Percentiles rank a stretch among this genome's conserved stretches.
These are phyloP conservation scores for Kalmanozyma brasiliensis DNA, from an alignment of 1,284 basidiomycete species.

Conservation along the genomic window DNA sequence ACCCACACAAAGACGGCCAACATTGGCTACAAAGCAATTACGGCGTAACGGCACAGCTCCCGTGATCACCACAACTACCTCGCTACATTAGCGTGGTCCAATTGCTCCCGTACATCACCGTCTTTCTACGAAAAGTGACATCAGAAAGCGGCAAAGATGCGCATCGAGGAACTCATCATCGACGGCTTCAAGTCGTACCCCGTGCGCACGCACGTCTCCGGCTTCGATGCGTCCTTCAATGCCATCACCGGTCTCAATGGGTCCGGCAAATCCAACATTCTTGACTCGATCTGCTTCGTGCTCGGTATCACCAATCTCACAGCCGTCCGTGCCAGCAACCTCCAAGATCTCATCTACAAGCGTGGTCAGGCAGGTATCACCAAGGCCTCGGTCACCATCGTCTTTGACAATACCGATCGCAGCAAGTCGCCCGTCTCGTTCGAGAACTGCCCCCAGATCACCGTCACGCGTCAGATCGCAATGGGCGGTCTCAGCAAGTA, in stretches of 20 bases:
- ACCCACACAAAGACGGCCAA: no score
- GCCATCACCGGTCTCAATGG: constrained; percentile 96
- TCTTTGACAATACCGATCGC: constrained; percentile 97
- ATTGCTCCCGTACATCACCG: not conserved
- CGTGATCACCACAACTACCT: no score
- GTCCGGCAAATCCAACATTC: constrained; percentile 72
- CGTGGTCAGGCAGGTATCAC: constrained; percentile 96
- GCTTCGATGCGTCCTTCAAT: constrained; percentile 96
- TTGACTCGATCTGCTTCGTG: constrained; percentile 67
- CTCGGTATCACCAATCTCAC: constrained; percentile 66
- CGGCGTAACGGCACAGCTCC: no score
- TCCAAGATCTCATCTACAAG: constrained; percentile 97
- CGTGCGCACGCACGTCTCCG: constrained; percentile 89
- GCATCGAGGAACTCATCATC: constrained; percentile 70
- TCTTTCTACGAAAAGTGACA: no score
- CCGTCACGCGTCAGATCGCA: constrained; percentile 97
- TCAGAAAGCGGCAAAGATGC: constrained; percentile 52
- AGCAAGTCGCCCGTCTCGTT: constrained; percentile 86
- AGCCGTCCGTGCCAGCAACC: constrained; percentile 85
- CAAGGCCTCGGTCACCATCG: constrained; percentile 97
- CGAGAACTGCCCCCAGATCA: constrained; percentile 86
- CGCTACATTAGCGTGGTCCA: no score
- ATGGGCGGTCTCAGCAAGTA: constrained; percentile 96
- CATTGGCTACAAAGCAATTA: no score
- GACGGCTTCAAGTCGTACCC: constrained; percentile 77